These are phyloP conservation scores for Alternaria longipes DNA, from an alignment of 2,329 filamentous ascomycete species.

Conservation along the genomic window DNA sequence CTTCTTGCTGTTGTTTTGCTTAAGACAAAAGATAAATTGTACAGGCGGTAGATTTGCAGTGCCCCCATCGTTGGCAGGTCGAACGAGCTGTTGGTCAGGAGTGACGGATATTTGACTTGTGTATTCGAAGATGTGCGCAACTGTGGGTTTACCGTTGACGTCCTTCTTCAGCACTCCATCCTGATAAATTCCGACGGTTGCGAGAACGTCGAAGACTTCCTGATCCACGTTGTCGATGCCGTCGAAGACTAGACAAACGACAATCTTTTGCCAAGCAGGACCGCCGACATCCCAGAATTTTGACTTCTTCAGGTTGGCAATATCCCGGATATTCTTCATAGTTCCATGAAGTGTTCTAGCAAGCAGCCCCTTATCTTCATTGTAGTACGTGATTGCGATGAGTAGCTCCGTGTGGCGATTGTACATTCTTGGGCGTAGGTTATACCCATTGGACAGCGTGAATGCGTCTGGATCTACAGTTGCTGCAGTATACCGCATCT, in stretches of 20 bases:
- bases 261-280: conserved; percentile 99
- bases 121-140: conserved; percentile 98
- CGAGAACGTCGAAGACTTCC: conserved; percentile 88
- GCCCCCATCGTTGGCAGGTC: conserved; percentile 80
- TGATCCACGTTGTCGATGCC: conserved; percentile 99
- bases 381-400: conserved; percentile 99
- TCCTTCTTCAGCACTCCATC: conserved; percentile 99
- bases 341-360: conserved; percentile 93
- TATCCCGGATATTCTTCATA: conserved; percentile 98
- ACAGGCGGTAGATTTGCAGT: conserved; percentile 88
- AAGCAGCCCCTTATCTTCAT: conserved; percentile 95
- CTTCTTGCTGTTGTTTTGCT: conserved; percentile 99
- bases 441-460: conserved; percentile 98
- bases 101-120: conserved; percentile 97
- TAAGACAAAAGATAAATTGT: conserved; percentile 99
- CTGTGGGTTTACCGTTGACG: conserved; percentile 95
- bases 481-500: conserved; percentile 79
- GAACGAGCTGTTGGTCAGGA: conserved; percentile 92
- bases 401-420: conserved; percentile 97
- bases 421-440: conserved; percentile 97
- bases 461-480: conserved; percentile 99
- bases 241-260: conserved; percentile 95
- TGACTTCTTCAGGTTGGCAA: conserved; percentile 98
- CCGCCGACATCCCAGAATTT: conserved; percentile 99
- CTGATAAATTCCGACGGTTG: conserved; percentile 94